Evolutionary conservation across 2,329 filamentous ascomycete genomes (phyloP), one percentile per base, ranked within the genome.

Genomic region (Aureobasidium uvarum): DNA sequence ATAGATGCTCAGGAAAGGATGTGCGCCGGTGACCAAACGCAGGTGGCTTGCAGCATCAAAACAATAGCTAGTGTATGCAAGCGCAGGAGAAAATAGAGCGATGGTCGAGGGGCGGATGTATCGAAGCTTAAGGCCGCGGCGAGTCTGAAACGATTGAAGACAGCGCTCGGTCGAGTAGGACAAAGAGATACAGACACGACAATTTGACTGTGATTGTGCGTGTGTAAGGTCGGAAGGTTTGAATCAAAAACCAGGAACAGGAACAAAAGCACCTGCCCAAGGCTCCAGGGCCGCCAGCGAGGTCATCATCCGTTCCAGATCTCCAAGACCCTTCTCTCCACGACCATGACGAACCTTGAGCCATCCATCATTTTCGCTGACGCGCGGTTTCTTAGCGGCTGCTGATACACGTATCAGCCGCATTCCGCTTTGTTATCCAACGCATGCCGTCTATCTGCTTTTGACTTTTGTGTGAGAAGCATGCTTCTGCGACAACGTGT

Each of bases 101-200:
- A 41, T 31, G 4, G 25, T 39, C 20, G 54, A 63, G 36, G 14
- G 39, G 46, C 46, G 36, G 60, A 43, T 18, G 14, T 63, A 63
- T 43, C 20, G 14, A 20, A 43, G 60, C 60, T 31, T 51, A 62
- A 62, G 58, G 58, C 58, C 45, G 43, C 46, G 33, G 46, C 45
- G 41, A 59, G 56, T 39, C 58, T 62, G 58, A 62, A 62, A 62
- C 58, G 41, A 45, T 41, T 59, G 56, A 46, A 59, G 56, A 59
- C 23, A 59, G 18, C 11, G 28, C 41, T 46, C 33, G 41, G 33
- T 46, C 56, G 56, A 48, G 56, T 59, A 48, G 41, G 56, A 59
- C 56, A 59, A 59, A 59, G 56, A 59, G 10, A 45, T 45, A 20
- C 54, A 31, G 54, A 58, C 54, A 45, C 54, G 31, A 58, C 54